Evolutionary conservation across 1,284 basidiomycete species (phyloP).

Genomic region (Cronartium ribicola): DNA sequence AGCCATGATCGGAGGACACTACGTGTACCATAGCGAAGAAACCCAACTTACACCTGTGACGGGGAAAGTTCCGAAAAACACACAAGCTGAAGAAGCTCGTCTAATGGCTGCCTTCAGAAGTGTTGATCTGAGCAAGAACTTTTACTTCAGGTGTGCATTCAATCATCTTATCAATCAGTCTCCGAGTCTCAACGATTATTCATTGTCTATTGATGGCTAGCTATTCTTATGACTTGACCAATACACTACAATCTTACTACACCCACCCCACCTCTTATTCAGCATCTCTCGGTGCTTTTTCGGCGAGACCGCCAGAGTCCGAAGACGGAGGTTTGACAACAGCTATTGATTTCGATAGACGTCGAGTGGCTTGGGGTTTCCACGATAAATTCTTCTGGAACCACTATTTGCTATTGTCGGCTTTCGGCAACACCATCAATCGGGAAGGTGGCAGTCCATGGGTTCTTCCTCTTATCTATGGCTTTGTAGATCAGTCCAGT

Average conservation of each 20-base stretch:
- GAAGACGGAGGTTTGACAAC: neutral
- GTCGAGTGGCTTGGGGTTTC: conserved; percentile 57
- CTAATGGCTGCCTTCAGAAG: conserved; percentile 90
- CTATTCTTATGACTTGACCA: conserved; percentile 94
- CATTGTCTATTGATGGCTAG: conserved; percentile 54
- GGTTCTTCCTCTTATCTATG: conserved; percentile 89
- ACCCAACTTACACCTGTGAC: conserved; percentile 75
- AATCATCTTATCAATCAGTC: neutral
- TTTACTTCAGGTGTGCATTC: conserved; percentile 81
- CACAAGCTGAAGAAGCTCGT: conserved; percentile 50
- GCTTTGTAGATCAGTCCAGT: conserved; percentile 98
- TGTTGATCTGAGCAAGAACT: conserved; percentile 97
- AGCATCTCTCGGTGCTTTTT: conserved; percentile 33
- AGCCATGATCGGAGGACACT: conserved; percentile 90
- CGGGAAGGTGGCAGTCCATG: conserved; percentile 65
- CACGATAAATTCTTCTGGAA: conserved; percentile 97
- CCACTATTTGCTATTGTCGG: conserved; percentile 73
- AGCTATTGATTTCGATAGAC: conserved; percentile 1
- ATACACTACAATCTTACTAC: conserved; percentile 89
- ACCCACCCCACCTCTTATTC: conserved; percentile 56
- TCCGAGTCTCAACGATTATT: conserved; percentile 13
- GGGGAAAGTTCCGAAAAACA: conserved; percentile 55
- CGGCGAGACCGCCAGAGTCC: conserved; percentile 44
- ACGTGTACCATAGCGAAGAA: conserved; percentile 93
- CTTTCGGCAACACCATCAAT: conserved; percentile 54